phyloP scores from a whole-genome alignment of 176 grass and related monocot genomes.

The Tillandsia leiboldiana region DNA sequence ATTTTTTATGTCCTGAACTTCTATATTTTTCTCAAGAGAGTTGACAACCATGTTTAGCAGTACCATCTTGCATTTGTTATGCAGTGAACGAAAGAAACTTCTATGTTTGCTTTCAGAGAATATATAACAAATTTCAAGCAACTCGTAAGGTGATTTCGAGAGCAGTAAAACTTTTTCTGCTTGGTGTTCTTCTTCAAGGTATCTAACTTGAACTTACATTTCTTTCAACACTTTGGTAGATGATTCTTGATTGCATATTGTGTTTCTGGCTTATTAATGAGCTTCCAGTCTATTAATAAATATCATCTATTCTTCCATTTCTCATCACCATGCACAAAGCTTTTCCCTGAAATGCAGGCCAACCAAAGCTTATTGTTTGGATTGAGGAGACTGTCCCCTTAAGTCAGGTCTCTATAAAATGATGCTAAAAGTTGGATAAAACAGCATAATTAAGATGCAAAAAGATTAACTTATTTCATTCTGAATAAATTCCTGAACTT shows the following conservation, averaged over 20 bases:
- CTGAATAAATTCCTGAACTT: too few species aligned
- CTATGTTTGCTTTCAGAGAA: constrained; percentile 40
- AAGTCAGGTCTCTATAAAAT: too few species aligned
- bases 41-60: background rate
- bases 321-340: too few species aligned
- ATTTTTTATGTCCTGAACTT: background rate
- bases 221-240: background rate
- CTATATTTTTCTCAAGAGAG: background rate
- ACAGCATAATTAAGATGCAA: too few species aligned
- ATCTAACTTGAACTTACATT: background rate
- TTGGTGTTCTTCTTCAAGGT: constrained; percentile 95
- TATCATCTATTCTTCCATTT: too few species aligned
- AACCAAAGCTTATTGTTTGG: too few species aligned
- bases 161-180: constrained; percentile 64
- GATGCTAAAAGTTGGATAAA: too few species aligned
- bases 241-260: too few species aligned
- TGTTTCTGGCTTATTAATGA: background rate
- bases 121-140: constrained; percentile 45
- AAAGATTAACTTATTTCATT: too few species aligned
- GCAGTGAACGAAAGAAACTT: background rate
- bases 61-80: background rate
- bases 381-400: too few species aligned
- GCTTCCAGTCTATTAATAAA: background rate
- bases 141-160: constrained; percentile 65
- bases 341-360: too few species aligned